Percentiles rank a stretch among this genome's conserved stretches.
These are phyloP conservation scores for Cordyceps farinosa DNA, from an alignment of 2,329 filamentous ascomycete genomes.

Conservation along the genomic window DNA sequence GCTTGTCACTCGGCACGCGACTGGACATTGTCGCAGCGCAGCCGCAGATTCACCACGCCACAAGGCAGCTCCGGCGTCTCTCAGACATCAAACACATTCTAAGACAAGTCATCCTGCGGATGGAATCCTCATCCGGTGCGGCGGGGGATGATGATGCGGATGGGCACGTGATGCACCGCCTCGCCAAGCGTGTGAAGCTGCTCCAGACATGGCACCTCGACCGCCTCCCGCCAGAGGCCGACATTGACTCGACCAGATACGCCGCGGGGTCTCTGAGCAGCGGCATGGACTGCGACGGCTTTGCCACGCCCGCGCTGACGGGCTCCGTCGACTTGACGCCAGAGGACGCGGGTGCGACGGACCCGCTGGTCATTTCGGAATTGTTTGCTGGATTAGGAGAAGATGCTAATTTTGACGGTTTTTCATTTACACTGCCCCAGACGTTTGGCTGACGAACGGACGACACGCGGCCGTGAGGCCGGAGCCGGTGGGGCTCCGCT, in stretches of 20 bases:
- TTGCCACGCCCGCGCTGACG: too few relatives aligned
- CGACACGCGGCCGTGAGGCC: too few relatives aligned
- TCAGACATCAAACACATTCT: constrained; percentile 29
- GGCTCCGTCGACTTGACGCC: too few relatives aligned
- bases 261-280: too few relatives aligned
- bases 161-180: constrained; percentile 26
- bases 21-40: constrained; percentile 31
- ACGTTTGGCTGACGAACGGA: neutral
- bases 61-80: constrained; percentile 29
- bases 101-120: constrained; percentile 28
- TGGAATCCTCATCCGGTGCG: constrained; percentile 24
- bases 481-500: too few relatives aligned
- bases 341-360: too few relatives aligned
- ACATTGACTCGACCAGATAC: too few relatives aligned
- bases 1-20: constrained; percentile 28
- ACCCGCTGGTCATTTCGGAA: neutral
- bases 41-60: constrained; percentile 24
- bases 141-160: constrained; percentile 18
- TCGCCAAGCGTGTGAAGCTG: constrained; percentile 19
- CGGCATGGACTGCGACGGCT: too few relatives aligned
- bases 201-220: neutral
- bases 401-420: constrained; percentile 2
- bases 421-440: neutral
- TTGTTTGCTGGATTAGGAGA: neutral
- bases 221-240: neutral